Evolutionary conservation across 495 filamentous ascomycete genomes (phyloP).

Genomic region (Mytilinidion resinicola): DNA sequence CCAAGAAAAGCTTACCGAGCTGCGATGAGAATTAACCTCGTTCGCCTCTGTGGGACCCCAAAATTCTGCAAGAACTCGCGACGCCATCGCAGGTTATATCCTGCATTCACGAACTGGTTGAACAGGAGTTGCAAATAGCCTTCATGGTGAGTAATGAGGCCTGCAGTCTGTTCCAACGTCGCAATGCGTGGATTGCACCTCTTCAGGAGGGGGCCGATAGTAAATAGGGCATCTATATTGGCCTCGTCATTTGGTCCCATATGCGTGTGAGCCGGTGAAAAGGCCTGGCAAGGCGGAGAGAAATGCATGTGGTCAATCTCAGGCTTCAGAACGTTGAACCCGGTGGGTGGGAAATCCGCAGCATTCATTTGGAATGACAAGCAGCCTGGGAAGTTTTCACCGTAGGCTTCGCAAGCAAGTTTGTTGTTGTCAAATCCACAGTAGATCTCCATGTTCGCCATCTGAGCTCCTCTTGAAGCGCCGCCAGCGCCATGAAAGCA

Average conservation of each 20-base stretch:
- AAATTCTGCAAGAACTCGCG: constrained; percentile 51
- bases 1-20: constrained; percentile 52
- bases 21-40: constrained; percentile 69
- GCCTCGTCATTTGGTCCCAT: constrained; percentile 50
- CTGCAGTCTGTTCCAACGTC: constrained; percentile 81
- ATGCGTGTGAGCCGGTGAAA: constrained; percentile 60
- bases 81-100: constrained; percentile 63
- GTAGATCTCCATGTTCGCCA: constrained; percentile 53
- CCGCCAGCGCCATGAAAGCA: constrained; percentile 75
- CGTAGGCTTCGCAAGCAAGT: constrained; percentile 52
- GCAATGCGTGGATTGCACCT: constrained; percentile 61
- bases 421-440: constrained; percentile 59
- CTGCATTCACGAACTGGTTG: constrained; percentile 53
- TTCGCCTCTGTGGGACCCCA: constrained; percentile 55
- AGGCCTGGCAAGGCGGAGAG: constrained; percentile 79
- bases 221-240: constrained; percentile 58
- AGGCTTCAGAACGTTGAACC: constrained; percentile 20
- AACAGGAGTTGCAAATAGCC: constrained; percentile 54
- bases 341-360: constrained; percentile 41
- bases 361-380: constrained; percentile 42
- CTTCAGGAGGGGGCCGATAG: constrained; percentile 52
- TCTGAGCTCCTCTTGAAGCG: constrained; percentile 58
- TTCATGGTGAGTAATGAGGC: constrained; percentile 41
- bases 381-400: constrained; percentile 51
- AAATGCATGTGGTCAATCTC: constrained; percentile 69